Percentiles rank a stretch among this genome's conserved stretches.
Evolutionary conservation across 176 grass and related monocot species (phyloP).

Genomic region (Lolium multiflorum): DNA sequence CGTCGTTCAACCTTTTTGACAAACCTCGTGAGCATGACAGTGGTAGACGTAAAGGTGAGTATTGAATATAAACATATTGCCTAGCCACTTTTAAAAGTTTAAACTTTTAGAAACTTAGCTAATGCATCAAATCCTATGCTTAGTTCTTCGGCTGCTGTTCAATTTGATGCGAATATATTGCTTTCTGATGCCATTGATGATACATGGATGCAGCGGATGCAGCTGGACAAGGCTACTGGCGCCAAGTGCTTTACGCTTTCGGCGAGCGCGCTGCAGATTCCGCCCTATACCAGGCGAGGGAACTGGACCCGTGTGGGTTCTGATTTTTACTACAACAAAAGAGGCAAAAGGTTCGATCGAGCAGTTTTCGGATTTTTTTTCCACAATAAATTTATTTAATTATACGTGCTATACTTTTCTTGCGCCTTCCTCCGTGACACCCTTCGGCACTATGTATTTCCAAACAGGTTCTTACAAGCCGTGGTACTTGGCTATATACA

Average conservation of each 20-base stretch:
- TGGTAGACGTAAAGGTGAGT: too few species aligned
- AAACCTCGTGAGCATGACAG: too few species aligned
- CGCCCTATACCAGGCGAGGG: neutral
- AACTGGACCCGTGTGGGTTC: conserved; percentile 37
- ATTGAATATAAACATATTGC: too few species aligned
- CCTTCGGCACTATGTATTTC: too few species aligned
- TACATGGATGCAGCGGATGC: conserved; percentile 45
- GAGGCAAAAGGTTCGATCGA: conserved; percentile 42
- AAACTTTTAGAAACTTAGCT: too few species aligned
- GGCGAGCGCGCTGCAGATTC: conserved; percentile 52
- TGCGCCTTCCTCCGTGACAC: too few species aligned
- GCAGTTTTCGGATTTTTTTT: too few species aligned
- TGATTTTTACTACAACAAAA: conserved; percentile 26
- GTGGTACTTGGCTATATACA: conserved; percentile 38
- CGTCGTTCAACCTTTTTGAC: too few species aligned
- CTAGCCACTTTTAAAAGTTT: too few species aligned
- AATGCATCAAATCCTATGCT: too few species aligned
- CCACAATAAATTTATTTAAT: too few species aligned
- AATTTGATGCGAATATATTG: neutral
- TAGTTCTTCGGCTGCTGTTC: neutral
- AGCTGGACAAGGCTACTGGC: conserved; percentile 56
- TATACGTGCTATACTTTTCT: too few species aligned
- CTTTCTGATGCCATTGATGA: neutral
- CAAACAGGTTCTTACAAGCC: conserved; percentile 48
- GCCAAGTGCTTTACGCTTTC: conserved; percentile 74